Base-by-base conservation (phyloP, 306 rosid genomes). In the Quercus gilva region DNA sequence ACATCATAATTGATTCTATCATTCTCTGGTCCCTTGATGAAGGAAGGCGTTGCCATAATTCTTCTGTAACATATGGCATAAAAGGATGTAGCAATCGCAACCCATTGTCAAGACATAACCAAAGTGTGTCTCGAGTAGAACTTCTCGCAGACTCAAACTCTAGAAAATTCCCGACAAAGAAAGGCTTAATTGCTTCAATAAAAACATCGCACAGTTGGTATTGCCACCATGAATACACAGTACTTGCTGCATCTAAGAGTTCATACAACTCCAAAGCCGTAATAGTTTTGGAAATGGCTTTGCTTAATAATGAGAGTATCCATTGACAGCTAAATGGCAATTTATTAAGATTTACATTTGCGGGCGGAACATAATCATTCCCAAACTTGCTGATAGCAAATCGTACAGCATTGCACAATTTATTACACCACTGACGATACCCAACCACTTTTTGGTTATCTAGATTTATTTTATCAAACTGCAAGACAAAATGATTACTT, bases 31-130 rank as follows among this genome's bases (percentile, higher is more conserved):
- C 94, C 75, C 20, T 76, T 51, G 96, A 80, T n/a, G 84, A 89
- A 79, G 99, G 99, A 86, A 95, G 98, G 55, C 97, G 98, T 84
- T 95, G 98, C 97, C 96, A 95, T 77, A 93, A 81, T 84, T 95
- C 98, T 87, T 95, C 99, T 58, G 98, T 93, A 71, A 93, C 97
- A 65, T 87, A 95, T 41, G 99, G 98, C 98, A 93, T 95, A 84
- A 95, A 91, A 6, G 99, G 99, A 79, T 93, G 99, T 82, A 95
- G 97, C 89, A 93, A 81, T 64, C 96, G 91, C 85, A 92, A 88
- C 51, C 99, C 98, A 84, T 83, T 85, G 72, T 95, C 99, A 73
- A 95, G 94, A 80, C 99, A 95, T 73, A 93, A 77, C 98, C 99
- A 93, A 75, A 95, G 83, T 7, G 98, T 93, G 84, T 90, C 91